Conservation (phyloP, 2,329 filamentous ascomycete genomes). For the Pseudodiploospora longispora region DNA sequence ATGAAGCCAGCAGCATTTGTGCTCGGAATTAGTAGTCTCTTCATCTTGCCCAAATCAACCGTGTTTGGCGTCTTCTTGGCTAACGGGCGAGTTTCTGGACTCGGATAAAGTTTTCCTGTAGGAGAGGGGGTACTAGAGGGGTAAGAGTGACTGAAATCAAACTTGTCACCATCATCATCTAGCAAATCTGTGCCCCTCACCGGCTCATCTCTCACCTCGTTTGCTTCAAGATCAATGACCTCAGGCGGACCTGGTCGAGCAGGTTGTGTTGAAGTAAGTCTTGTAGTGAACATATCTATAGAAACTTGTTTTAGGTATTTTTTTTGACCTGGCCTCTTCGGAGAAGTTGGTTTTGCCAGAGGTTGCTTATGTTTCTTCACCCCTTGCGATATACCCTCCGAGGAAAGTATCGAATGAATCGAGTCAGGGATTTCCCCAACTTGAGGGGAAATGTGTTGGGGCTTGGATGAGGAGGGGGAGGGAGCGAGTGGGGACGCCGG, state of each 20-base stretch:
- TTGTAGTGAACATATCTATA: constrained; percentile 20
- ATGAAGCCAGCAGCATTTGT: constrained; percentile 31
- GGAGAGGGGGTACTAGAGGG: background rate
- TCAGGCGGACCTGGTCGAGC: too few species aligned
- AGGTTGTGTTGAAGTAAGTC: constrained; percentile 2
- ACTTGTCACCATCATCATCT: background rate
- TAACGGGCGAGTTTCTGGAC: too few species aligned
- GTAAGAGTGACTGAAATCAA: background rate
- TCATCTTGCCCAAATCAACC: constrained; percentile 15
- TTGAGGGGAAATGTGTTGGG: constrained; percentile 6
- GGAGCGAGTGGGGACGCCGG: constrained; percentile 20
- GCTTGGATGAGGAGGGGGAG: constrained; percentile 13
- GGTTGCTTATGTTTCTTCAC: constrained; percentile 8
- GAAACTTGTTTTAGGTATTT: constrained; percentile 24
- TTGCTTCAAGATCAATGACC: background rate
- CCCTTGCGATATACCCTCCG: constrained; percentile 13
- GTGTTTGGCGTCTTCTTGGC: too few species aligned
- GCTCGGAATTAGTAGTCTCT: constrained; percentile 31
- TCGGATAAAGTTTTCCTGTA: background rate
- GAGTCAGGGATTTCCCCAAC: constrained; percentile 15
- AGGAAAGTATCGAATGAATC: constrained; percentile 17
- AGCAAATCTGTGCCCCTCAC: too few species aligned
- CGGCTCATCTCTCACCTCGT: constrained; percentile 3
- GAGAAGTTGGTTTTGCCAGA: background rate
- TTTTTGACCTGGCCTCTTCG: constrained; percentile 7